Conservation (phyloP, 176 grass and related monocot genomes). For the Aegilops umbellulata region DNA sequence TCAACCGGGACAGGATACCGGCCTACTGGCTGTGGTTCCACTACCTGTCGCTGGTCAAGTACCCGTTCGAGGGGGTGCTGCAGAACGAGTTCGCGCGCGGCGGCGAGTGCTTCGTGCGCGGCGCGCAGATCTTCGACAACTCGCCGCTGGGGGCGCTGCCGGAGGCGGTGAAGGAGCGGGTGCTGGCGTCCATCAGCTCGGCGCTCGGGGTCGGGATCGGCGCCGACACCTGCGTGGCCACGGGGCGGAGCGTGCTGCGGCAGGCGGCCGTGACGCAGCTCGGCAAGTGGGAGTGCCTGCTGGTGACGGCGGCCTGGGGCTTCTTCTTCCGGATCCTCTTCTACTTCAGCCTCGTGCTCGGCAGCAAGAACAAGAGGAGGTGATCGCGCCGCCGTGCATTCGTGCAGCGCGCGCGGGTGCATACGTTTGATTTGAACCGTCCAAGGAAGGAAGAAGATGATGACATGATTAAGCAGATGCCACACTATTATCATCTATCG, state of each 20-base stretch:
- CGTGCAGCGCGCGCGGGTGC: neutral
- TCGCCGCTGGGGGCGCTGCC: conserved; percentile 63
- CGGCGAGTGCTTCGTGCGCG: conserved; percentile 70
- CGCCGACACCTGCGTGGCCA: conserved; percentile 56
- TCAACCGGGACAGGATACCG: conserved; percentile 83
- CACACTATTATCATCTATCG: neutral
- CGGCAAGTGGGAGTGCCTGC: conserved; percentile 83
- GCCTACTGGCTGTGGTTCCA: conserved; percentile 97
- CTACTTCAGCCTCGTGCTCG: conserved; percentile 85
- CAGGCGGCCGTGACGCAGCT: conserved; percentile 66
- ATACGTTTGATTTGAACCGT: conserved; percentile 17
- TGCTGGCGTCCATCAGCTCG: conserved; percentile 61
- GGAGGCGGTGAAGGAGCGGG: conserved; percentile 41
- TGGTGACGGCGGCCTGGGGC: conserved; percentile 70
- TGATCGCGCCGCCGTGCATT: conserved; percentile 21
- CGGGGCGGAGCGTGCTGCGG: conserved; percentile 50
- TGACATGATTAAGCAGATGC: conserved; percentile 16
- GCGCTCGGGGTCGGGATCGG: conserved; percentile 52
- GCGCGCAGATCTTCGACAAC: conserved; percentile 83
- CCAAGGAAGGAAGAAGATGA: neutral
- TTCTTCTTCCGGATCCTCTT: conserved; percentile 86
- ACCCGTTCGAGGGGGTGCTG: conserved; percentile 82
- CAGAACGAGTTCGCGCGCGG: conserved; percentile 83
- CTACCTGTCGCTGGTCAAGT: conserved; percentile 90
- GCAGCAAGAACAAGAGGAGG: conserved; percentile 87